Evolutionary conservation across 2,329 filamentous ascomycete species (phyloP), one percentile per base, ranked within the genome.

Genomic region (Didymella keratinophila): DNA sequence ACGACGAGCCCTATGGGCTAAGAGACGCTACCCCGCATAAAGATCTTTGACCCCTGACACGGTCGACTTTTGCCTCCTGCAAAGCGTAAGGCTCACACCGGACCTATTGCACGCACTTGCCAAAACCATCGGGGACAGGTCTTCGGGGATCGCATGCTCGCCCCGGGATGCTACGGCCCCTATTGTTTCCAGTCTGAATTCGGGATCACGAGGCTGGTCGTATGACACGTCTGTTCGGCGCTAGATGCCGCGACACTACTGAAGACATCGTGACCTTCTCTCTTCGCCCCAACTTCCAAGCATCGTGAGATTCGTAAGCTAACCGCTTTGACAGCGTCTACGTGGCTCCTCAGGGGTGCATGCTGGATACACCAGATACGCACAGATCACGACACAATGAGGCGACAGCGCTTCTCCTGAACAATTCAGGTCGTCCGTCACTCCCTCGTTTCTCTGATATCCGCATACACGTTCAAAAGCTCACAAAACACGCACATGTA

Each of bases 11-110:
- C 61, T 54, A 60, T 69, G 53, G 70, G 66, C 71, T 71, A 75
- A 71, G 36, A 65, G 36, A 60, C 61, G 66, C 65, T 75, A 74
- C 73, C 73, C 73, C 72, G 72, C 73, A 72, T 68, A 73, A 68
- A 69, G 45, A 64, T 64, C 61, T 61, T n/a, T 60, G 39, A 51
- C 64, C 68, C 70, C 67, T 66, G 57, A 50, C 44, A 52, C 52
- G 30, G 42, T 47, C 34, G 41, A 43, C 42, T 43, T 47, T 54
- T 47, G 52, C 47, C 42, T 55, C 53, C 48, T 49, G 41, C 42
- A 60, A 63, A 56, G 61, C 54, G 61, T 52, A 51, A 61, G 52
- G 41, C 60, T 52, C 54, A 55, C 39, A 32, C 30, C 20, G 11
- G 55, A 34, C 28, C 61, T 60, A 58, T 60, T 53, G 52, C 53